These are phyloP conservation scores for Leptomonas pyrrhocoris DNA, from an alignment of 208 protist genomes.

Conservation along the genomic window DNA sequence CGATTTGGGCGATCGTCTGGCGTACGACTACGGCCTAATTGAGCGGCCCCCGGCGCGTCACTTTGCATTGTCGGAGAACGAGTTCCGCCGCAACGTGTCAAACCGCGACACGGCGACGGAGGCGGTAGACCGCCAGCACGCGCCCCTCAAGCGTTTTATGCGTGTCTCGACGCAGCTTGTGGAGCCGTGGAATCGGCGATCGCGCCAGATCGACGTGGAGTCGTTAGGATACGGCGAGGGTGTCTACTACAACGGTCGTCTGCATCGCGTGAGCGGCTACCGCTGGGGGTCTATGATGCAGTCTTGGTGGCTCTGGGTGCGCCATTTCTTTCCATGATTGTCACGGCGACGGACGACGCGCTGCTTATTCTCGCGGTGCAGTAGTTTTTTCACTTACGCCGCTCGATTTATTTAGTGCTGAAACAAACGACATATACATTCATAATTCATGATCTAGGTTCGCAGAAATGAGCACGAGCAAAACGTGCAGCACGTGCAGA, in stretches of 20 bases:
- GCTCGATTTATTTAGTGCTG: no score
- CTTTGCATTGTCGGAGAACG: slow-evolving; percentile 16
- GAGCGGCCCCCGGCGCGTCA: slow-evolving; percentile 5
- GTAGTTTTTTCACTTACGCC: background rate
- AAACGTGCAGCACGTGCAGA: no score
- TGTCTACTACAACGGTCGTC: slow-evolving; percentile 60
- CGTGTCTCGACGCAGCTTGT: slow-evolving; percentile 43
- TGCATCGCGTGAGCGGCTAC: slow-evolving; percentile 64
- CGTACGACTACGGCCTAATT: slow-evolving; percentile 26
- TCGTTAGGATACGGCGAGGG: slow-evolving; percentile 60
- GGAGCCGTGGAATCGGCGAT: slow-evolving; percentile 66
- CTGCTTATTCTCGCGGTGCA: background rate
- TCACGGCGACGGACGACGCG: no score
- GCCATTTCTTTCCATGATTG: slow-evolving; percentile 9
- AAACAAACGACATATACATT: no score
- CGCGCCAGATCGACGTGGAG: slow-evolving; percentile 14
- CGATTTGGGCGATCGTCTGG: slow-evolving; percentile 24
- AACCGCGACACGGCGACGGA: background rate
- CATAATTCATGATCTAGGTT: no score
- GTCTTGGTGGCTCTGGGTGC: slow-evolving; percentile 22
- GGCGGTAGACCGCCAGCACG: background rate
- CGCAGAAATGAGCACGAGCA: no score
- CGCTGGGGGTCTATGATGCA: slow-evolving; percentile 39
- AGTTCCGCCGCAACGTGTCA: slow-evolving; percentile 14
- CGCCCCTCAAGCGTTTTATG: background rate